Evolutionary conservation across 139 green algal genomes (phyloP).

Genomic region (Chlamydomonas asymmetrica): DNA sequence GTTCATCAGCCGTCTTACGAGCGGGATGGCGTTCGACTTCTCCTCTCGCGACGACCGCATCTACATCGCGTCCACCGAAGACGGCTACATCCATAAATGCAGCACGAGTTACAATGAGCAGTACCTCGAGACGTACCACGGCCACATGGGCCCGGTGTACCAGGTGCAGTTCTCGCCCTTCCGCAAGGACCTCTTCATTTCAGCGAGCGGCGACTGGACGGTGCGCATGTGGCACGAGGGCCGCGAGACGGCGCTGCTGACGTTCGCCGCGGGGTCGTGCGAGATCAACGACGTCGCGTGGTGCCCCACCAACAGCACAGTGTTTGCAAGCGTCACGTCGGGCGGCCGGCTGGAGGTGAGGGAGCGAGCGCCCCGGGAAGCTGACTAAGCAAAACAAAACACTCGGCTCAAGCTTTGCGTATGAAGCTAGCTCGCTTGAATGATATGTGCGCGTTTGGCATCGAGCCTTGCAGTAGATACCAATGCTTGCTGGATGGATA

Average conservation of each 20-base stretch:
- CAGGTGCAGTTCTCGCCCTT: constrained; percentile 78
- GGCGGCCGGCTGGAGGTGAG: constrained; percentile 71
- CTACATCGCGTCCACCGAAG: constrained; percentile 81
- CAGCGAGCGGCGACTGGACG: constrained; percentile 77
- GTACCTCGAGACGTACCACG: constrained; percentile 75
- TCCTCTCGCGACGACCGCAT: constrained; percentile 62
- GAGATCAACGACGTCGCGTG: constrained; percentile 71
- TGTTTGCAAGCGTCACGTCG: constrained; percentile 75
- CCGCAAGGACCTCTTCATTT: constrained; percentile 70
- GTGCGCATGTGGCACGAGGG: constrained; percentile 76
- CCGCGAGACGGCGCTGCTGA: constrained; percentile 56
- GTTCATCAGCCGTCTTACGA: constrained; percentile 75
- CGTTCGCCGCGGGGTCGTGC: constrained; percentile 55
- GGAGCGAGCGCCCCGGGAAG: not conserved
- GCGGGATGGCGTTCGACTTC: constrained; percentile 87
- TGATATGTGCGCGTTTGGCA: too few species aligned
- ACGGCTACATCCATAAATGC: constrained; percentile 86
- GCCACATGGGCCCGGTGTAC: constrained; percentile 83
- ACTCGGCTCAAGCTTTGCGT: not conserved
- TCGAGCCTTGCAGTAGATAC: too few species aligned
- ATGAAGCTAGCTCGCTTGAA: too few species aligned
- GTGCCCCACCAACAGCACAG: constrained; percentile 79
- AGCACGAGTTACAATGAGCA: constrained; percentile 81
- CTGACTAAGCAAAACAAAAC: not conserved
- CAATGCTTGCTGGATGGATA: too few species aligned